Evolutionary conservation across 495 filamentous ascomycete genomes (phyloP), one percentile per base, ranked within the genome.

Genomic region (Neurospora terricola): DNA sequence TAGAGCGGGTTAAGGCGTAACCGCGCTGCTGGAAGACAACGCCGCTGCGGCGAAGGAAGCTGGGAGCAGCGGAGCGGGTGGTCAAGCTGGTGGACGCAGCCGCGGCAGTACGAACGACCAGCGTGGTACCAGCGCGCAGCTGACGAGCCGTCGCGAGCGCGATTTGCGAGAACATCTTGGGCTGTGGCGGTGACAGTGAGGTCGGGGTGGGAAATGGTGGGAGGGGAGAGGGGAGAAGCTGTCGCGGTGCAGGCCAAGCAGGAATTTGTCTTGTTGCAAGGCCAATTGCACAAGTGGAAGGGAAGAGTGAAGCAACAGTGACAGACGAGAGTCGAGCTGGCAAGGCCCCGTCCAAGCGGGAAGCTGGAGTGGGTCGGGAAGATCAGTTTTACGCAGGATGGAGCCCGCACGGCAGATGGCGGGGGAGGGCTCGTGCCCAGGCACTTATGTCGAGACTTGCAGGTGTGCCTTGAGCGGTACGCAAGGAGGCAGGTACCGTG

Each of bases 151-250:
- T 69, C 69, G 73, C 74, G 39, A 73, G 76, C 43, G 77, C 77
- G 74, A 81, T 78, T 72, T 77, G 16, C 27, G 78, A 76, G 73
- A 72, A 77, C 80, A 82, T 82, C 48, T 69, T 37, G 59, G 21
- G n/a, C n/a, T 69, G 16, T 27, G 38, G 23, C 38, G 21, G 72
- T n/a, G 48, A 59, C 23, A 30, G 36, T 40, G 21, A 18, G 69
- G 34, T 72, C 18, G 40, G 18, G n/a, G 70, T 72, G 70, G 48
- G 39, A 38, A 69, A 38, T 66, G 74, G 37, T 34, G 72, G 72
- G 9, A 70, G 71, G 37, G 30, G 45, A 7, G 18, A 37, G 4
- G n/a, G 18, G 23, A 70, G 16, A 37, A 27, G 71, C 30, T 72
- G 48, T 69, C 42, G 38, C 27, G 23, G 38, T 48, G 38, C 66